A percentile compares a stretch with the other conserved stretches of the same genome.
These are phyloP conservation scores for Trichopus zeylanicus DNA, from an alignment of 116 monocot species.

Conservation along the genomic window DNA sequence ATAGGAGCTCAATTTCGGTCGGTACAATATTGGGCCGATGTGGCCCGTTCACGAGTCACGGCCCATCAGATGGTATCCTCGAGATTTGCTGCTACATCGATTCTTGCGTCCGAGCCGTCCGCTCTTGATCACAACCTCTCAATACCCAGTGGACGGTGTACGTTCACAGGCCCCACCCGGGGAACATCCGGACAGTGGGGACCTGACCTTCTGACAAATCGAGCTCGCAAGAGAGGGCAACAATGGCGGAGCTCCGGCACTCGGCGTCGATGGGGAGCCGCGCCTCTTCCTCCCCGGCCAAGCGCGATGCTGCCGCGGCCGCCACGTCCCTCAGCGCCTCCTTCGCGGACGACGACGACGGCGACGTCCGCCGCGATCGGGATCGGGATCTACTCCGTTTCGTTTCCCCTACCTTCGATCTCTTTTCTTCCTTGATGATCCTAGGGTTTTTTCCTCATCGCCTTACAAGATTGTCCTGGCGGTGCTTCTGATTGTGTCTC, in stretches of 20 bases:
- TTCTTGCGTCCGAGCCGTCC: too few species aligned
- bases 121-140: too few species aligned
- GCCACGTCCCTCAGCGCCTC: neutral
- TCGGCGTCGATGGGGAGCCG: slow-evolving; percentile 23
- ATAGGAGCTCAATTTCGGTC: too few species aligned
- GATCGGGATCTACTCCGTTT: slow-evolving; percentile 4
- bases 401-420: slow-evolving; percentile 5
- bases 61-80: too few species aligned
- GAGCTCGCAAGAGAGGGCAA: neutral
- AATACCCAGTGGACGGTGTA: too few species aligned
- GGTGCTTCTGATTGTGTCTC: slow-evolving; percentile 1
- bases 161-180: neutral
- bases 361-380: slow-evolving; percentile 8
- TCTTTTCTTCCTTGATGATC: slow-evolving; percentile 3
- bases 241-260: slow-evolving; percentile 40
- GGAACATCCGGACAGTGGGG: too few species aligned
- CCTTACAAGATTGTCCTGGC: slow-evolving; percentile 3
- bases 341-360: slow-evolving; percentile 1
- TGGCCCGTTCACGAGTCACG: too few species aligned
- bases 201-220: neutral
- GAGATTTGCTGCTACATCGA: too few species aligned
- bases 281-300: slow-evolving; percentile 14
- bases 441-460: slow-evolving; percentile 1
- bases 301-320: slow-evolving; percentile 9
- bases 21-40: too few species aligned